Conservation (phyloP, 306 rosid genomes). For the Spatholobus suberectus region DNA sequence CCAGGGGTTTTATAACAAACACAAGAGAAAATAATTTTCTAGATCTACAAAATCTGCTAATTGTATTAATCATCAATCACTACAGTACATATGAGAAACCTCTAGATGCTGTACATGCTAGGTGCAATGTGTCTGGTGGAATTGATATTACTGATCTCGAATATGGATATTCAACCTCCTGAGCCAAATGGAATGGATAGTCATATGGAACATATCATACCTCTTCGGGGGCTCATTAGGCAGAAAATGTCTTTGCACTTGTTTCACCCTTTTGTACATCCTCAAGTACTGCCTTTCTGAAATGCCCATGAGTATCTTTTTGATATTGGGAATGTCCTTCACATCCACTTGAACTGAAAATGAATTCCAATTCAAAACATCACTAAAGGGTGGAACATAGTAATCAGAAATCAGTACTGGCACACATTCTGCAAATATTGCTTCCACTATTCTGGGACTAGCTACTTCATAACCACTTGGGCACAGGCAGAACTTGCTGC, state of each 20-base stretch:
- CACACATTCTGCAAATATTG: constrained; percentile 66
- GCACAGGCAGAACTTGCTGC: constrained; percentile 66
- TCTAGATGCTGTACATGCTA: neutral
- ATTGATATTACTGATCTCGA: constrained; percentile 33
- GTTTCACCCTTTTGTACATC: constrained; percentile 53
- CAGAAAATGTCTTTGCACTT: constrained; percentile 67
- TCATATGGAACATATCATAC: constrained; percentile 65
- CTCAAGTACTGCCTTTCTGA: constrained; percentile 53
- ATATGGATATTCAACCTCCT: constrained; percentile 59
- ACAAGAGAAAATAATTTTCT: neutral
- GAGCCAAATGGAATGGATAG: constrained; percentile 67
- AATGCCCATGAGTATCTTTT: constrained; percentile 58
- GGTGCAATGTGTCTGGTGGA: constrained; percentile 10
- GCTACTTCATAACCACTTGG: constrained; percentile 71
- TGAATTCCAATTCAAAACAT: constrained; percentile 61
- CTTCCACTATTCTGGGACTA: constrained; percentile 67
- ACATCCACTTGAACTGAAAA: constrained; percentile 57
- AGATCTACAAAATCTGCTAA: constrained; percentile 23
- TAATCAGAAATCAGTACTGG: constrained; percentile 64
- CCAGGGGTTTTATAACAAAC: neutral
- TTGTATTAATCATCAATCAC: neutral
- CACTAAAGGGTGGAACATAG: constrained; percentile 63
- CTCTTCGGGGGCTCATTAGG: constrained; percentile 61
- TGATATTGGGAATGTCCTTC: constrained; percentile 59
- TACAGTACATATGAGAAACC: neutral